Percentiles rank a stretch among this genome's conserved stretches.
Conservation (phyloP, 495 filamentous ascomycete species). For the Xylaria intraflava region DNA sequence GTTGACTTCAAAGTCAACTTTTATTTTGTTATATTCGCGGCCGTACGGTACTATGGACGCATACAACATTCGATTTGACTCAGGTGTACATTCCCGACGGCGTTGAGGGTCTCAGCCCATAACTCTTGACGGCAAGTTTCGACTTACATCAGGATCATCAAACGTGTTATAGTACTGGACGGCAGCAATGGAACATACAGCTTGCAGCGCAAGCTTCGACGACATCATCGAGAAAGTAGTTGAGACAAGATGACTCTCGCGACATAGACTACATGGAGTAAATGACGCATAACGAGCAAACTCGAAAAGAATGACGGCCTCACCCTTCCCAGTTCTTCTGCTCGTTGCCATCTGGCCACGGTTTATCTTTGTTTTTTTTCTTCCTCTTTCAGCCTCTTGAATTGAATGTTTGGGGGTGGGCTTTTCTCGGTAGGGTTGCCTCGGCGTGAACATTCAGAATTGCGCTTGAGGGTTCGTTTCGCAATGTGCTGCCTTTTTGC, state of each 20-base stretch:
- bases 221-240: not conserved
- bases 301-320: not conserved
- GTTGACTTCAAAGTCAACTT: not conserved
- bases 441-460: not conserved
- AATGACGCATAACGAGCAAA: not conserved
- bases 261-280: not conserved
- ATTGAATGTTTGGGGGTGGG: not conserved
- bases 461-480: constrained; percentile 1
- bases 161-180: not conserved
- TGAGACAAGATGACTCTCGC: not conserved
- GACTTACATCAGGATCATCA: not conserved
- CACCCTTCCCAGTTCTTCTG: not conserved
- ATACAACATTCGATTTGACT: not conserved
- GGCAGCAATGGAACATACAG: not conserved
- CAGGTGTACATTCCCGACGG: not conserved
- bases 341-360: not conserved
- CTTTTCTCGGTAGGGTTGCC: not conserved
- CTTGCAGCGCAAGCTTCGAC: constrained; percentile 3
- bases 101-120: not conserved
- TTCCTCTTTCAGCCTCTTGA: constrained; percentile 1
- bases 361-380: not conserved
- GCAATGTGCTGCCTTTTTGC: not conserved
- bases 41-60: not conserved
- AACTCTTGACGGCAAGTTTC: not conserved
- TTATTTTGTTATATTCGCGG: not conserved